Conservation (phyloP, 2,329 filamentous ascomycete species). For the Acrocalymma vagum region DNA sequence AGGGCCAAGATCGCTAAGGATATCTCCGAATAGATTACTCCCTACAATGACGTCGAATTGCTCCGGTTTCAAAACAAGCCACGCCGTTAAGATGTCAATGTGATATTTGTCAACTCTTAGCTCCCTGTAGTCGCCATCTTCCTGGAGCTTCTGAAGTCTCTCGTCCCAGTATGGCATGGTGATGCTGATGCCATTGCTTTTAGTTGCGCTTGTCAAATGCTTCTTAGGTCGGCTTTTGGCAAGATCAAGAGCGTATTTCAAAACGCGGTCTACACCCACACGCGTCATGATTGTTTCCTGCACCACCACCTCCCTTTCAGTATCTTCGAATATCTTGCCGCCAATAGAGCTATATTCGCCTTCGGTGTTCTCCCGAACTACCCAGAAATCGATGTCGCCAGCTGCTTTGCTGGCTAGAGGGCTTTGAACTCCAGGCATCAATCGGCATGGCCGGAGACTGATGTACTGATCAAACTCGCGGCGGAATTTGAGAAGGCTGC, state of each 20-base stretch:
- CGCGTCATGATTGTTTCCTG: constrained; percentile 12
- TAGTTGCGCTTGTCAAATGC: constrained; percentile 14
- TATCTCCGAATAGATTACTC: constrained; percentile 17
- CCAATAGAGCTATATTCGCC: constrained; percentile 12
- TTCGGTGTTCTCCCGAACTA: constrained; percentile 17
- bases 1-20: constrained; percentile 13
- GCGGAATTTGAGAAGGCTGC: constrained; percentile 12
- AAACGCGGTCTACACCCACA: constrained; percentile 7
- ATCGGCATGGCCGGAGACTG: constrained; percentile 7
- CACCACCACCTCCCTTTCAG: constrained; percentile 4
- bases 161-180: constrained; percentile 13
- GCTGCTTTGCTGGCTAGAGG: constrained; percentile 4
- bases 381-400: constrained; percentile 12
- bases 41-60: constrained; percentile 15
- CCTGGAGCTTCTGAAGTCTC: constrained; percentile 1
- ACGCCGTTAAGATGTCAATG: constrained; percentile 14
- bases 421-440: constrained; percentile 4
- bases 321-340: constrained; percentile 7
- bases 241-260: constrained; percentile 6
- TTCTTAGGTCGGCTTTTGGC: constrained; percentile 8
- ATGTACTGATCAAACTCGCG: constrained; percentile 11
- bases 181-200: constrained; percentile 13
- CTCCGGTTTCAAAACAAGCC: constrained; percentile 6
- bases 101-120: constrained; percentile 10
- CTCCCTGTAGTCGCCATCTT: constrained; percentile 4